These are phyloP conservation scores for Acanthamoeba royreba DNA, from an alignment of 208 protist species.

Conservation along the genomic window DNA sequence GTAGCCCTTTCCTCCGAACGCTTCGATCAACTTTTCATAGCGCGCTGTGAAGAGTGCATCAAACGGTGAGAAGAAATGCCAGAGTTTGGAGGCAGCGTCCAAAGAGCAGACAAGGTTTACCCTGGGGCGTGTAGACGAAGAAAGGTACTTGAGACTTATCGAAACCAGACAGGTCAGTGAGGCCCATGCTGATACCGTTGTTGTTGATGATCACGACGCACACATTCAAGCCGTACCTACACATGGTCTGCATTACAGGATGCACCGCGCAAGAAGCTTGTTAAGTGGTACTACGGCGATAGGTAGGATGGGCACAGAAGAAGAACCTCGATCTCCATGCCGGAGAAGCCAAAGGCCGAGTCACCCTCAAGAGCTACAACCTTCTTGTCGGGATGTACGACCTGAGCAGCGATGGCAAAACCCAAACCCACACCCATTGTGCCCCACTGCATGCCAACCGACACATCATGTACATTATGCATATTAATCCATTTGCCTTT, in stretches of 20 bases:
- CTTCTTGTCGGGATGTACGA: not conserved
- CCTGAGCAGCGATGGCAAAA: constrained; percentile 58
- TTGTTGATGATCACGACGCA: constrained; percentile 63
- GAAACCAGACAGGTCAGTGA: constrained; percentile 16
- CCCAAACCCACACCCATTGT: constrained; percentile 67
- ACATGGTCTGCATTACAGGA: not conserved
- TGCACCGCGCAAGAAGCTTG: too few species aligned
- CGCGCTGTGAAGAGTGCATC: not conserved
- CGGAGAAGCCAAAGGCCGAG: constrained; percentile 62
- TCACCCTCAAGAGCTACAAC: constrained; percentile 60
- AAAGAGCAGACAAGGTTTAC: not conserved
- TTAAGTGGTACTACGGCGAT: not conserved
- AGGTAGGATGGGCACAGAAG: not conserved
- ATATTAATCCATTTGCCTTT: not conserved
- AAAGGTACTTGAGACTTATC: not conserved
- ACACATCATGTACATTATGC: not conserved
- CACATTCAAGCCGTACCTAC: constrained; percentile 45
- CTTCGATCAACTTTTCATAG: constrained; percentile 38
- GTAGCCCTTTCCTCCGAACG: constrained; percentile 45
- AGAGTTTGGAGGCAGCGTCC: not conserved
- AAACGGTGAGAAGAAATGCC: not conserved
- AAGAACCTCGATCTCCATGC: constrained; percentile 52
- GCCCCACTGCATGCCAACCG: constrained; percentile 39
- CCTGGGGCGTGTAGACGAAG: constrained; percentile 30
- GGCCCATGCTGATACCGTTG: constrained; percentile 59